phyloP scores from a whole-genome alignment of 2,329 filamentous ascomycete genomes.

The Penicillium sp. region DNA sequence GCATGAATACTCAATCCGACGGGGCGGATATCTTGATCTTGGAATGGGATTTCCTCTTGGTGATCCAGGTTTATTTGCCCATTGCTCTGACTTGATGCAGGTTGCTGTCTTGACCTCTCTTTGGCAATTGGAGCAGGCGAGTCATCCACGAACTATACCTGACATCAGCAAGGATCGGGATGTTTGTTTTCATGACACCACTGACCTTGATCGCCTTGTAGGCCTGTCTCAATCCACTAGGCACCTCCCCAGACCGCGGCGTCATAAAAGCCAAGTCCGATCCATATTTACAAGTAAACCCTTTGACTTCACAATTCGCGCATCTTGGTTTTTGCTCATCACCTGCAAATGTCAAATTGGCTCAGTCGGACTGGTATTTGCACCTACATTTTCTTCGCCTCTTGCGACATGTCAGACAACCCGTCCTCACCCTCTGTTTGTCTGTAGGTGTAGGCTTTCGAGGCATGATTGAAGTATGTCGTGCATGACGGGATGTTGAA shows the following conservation, averaged over 20 bases:
- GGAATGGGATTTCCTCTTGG: not conserved
- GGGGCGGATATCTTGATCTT: not conserved
- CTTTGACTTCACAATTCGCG: constrained; percentile 25
- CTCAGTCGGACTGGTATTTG: not conserved
- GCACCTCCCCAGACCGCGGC: constrained; percentile 4
- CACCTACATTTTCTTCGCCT: constrained; percentile 26
- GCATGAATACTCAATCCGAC: not conserved
- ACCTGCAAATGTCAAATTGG: constrained; percentile 6
- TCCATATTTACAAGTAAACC: constrained; percentile 25
- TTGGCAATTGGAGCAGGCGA: constrained; percentile 10
- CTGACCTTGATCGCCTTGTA: constrained; percentile 22
- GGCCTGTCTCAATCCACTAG: constrained; percentile 1
- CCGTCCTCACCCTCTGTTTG: constrained; percentile 28
- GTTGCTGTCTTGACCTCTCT: not conserved
- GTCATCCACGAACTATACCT: constrained; percentile 21
- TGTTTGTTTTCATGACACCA: not conserved
- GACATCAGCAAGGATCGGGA: not conserved
- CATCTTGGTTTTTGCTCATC: constrained; percentile 28
- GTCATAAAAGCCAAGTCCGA: constrained; percentile 24
- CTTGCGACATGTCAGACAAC: constrained; percentile 26
- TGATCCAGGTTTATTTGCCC: not conserved
- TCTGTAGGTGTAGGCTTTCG: constrained; percentile 22
- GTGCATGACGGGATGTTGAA: constrained; percentile 11
- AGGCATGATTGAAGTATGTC: constrained; percentile 14
- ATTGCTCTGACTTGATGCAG: not conserved